Evolutionary conservation across 139 green algal genomes (phyloP).

Genomic region (Ostreobium quekettii): DNA sequence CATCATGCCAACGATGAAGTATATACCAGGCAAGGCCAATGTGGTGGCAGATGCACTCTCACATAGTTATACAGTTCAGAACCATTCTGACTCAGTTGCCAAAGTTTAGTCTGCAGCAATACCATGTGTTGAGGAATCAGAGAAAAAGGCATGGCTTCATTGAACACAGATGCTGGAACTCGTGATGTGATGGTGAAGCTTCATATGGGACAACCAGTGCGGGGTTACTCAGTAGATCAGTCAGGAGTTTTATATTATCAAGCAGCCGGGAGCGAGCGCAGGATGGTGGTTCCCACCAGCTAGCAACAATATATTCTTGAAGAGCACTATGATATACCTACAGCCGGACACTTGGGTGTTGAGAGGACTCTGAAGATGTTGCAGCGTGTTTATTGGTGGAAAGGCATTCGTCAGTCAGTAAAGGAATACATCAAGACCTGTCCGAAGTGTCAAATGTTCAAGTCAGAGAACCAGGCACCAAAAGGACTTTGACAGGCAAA

Average conservation of each 20-base stretch:
- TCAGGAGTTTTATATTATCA: neutral
- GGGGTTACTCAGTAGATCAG: neutral
- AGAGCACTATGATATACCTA: neutral
- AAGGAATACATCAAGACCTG: neutral
- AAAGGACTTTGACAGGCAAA: conserved; percentile 34
- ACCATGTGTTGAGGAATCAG: neutral
- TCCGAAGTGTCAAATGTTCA: conserved; percentile 18
- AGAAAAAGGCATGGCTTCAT: neutral
- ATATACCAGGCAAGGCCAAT: conserved; percentile 5
- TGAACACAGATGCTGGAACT: neutral
- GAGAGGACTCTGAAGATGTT: conserved; percentile 1
- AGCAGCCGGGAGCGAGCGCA: neutral
- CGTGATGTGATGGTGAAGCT: neutral
- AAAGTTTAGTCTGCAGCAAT: neutral
- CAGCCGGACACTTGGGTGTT: neutral
- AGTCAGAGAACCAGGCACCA: conserved; percentile 1
- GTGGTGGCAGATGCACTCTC: conserved; percentile 1
- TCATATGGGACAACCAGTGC: neutral
- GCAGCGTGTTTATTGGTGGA: neutral
- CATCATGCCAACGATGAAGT: conserved; percentile 2
- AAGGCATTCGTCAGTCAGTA: neutral
- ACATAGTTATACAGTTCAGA: too few relatives aligned
- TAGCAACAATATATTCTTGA: neutral
- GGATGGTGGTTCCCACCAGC: neutral
- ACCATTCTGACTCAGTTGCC: neutral